Base-by-base conservation (phyloP, 2,329 filamentous ascomycete genomes). In the Nectriaceae sp. region DNA sequence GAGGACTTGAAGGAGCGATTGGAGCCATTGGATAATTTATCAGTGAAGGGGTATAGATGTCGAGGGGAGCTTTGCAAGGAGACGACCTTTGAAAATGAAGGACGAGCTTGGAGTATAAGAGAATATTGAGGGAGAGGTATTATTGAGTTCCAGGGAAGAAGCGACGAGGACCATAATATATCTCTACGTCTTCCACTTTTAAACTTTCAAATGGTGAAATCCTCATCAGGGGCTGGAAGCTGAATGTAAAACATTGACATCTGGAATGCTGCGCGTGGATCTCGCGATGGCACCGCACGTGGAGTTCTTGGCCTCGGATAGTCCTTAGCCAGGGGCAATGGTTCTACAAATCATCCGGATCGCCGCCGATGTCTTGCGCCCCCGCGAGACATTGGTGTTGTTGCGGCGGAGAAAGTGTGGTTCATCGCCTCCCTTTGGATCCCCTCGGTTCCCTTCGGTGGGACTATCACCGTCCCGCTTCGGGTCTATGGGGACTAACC, bases 1-100 rank as follows among this genome's bases (percentile, higher is more conserved):
- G 8, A 10, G 33, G n/a, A 19, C 33, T 47, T 46, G 42, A 53
- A 36, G 55, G 51, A 6, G 48, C 40, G 58, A 63, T 63, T 37
- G 21, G 50, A 21, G 31, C 13, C 35, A 42, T 38, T 18, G 22
- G n/a, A 41, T 18, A 6, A 31, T n/a, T n/a, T n/a, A 29, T 20
- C n/a, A 21, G 13, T 3, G 38, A n/a, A 35, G 35, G 20, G 31
- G 33, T 38, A 24, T 37, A 16, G 19, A 24, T 44, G 29, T 38
- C 20, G 41, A 13, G 13, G 29, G 15, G 5, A 22, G 11, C 13
- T n/a, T n/a, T n/a, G n/a, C n/a, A n/a, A n/a, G n/a, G n/a, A n/a
- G n/a, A n/a, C n/a, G n/a, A n/a, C n/a, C n/a, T n/a, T n/a, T n/a
- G n/a, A 40, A 38, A 47, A 47, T 36, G 20, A 42, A 41, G 31